Evolutionary conservation across 768 basidiomycete genomes (phyloP).

Genomic region (Suillus cothurnatus): DNA sequence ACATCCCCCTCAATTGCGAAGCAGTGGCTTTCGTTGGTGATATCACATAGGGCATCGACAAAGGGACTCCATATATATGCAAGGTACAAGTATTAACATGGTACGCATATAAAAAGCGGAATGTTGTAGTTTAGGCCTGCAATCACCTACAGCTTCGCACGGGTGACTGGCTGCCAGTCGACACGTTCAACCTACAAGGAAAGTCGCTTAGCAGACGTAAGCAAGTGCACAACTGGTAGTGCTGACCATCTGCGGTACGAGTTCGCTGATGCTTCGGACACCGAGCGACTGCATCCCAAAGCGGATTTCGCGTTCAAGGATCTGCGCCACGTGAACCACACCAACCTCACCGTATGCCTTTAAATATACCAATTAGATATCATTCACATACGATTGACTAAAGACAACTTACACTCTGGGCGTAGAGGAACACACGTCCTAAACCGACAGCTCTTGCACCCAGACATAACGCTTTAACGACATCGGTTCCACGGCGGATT

Average conservation of each 20-base stretch:
- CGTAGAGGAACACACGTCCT: slow-evolving; percentile 85
- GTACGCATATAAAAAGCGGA: neutral
- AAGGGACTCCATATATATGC: neutral
- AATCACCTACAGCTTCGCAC: slow-evolving; percentile 8
- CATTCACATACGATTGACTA: slow-evolving; percentile 2
- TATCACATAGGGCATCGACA: neutral
- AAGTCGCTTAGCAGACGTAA: slow-evolving; percentile 9
- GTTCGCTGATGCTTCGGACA: slow-evolving; percentile 60
- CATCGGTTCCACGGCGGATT: slow-evolving; percentile 80
- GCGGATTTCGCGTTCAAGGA: slow-evolving; percentile 77
- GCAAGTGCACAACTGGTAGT: neutral
- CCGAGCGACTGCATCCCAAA: slow-evolving; percentile 79
- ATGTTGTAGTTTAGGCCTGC: slow-evolving; percentile 22
- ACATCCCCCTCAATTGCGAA: neutral
- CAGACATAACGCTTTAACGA: slow-evolving; percentile 87
- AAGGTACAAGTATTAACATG: neutral
- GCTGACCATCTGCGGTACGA: slow-evolving; percentile 76
- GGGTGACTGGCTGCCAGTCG: slow-evolving; percentile 57
- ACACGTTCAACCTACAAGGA: slow-evolving; percentile 57
- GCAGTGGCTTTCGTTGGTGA: neutral
- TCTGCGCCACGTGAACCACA: slow-evolving; percentile 62
- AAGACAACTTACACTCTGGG: slow-evolving; percentile 63
- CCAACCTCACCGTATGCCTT: slow-evolving; percentile 79
- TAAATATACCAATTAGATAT: slow-evolving; percentile 7
- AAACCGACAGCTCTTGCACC: slow-evolving; percentile 88